Evolutionary conservation across 1,284 basidiomycete genomes (phyloP), one percentile per base, ranked within the genome.

Genomic region (Tilletia setariae): DNA sequence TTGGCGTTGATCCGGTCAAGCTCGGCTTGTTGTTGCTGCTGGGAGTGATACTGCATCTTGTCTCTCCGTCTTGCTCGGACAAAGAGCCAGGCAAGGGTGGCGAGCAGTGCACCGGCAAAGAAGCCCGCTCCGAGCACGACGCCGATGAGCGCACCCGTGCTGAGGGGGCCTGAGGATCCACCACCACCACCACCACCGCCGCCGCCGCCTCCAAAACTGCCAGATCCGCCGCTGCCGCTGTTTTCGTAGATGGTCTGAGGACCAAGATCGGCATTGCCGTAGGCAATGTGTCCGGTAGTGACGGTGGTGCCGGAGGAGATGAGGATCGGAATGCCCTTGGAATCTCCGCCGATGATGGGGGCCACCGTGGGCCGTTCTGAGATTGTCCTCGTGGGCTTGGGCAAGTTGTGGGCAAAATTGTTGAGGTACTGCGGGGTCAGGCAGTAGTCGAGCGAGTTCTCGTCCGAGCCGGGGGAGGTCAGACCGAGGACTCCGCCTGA

Each of bases 161-260:
- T 13, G 15, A 53, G 28, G 3, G 69, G 65, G 2, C 68, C 56
- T 8, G 51, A 64, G 23, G 68, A 62, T 21, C 42, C 16, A 35
- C 64, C 70, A 2, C 35, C 25, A n/a, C 19, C 16, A 4, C 59
- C 23, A 28, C 67, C 67, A 13, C 43, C 40, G 40, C 42, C 32
- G 8, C 49, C 11, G 8, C 19, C 61, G 30, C 23, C 65, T 51
- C 49, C 49, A 21, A 21, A 19, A 9, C 11, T 19, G 43, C 35
- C 46, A 16, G 19, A 49, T 49, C 4, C 3, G 46, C 46, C 35
- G 6, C 72, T 65, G 15, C 43, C 47, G 53, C 70, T 67, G 21
- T 72, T 72, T 43, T 72, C 68, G 30, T 66, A 68, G 51, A 74
- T 70, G 19, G 73, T 75, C 66, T 75, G 68, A 21, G 75, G 63